Evolutionary conservation across 176 grass and related monocot species (phyloP), one percentile per base, ranked within the genome.

Genomic region (Olyra latifolia): DNA sequence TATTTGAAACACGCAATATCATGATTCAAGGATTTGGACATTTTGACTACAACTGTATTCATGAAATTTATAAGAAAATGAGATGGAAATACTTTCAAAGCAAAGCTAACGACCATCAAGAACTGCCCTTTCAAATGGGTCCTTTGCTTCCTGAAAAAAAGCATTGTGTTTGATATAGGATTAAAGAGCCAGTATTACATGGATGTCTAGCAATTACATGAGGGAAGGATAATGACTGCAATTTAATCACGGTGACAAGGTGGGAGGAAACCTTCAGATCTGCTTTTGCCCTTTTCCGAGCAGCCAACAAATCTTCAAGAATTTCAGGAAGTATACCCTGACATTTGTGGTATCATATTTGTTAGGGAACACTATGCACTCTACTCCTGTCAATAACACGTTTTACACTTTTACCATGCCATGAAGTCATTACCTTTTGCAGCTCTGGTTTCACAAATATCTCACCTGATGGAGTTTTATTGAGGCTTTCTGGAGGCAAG

Each of bases 291-390:
- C 95, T 98, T 92, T 93, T 98, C 16, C 95, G 90, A 84, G 95
- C 95, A 85, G 87, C 76, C 80, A 98, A 90, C 55, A 98, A 62
- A 67, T 98, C 95, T 87, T 98, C 95, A 54, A 98, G 90, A 62
- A 98, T 98, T 92, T 98, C 95, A 71, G 95, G 95, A 71, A 98
- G 92, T 89, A 98, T 98, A 47, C 95, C 95, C 95, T 98, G 82
- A 83, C 76, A 85, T 74, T 83, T 49, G 44, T 66, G 39, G 53
- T 6, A 62, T 69, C 53, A 68, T 56, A 41, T 46, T 71, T 24
- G 28, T 87, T 76, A 83, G 80, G 57, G 10, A 84, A 74, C 44
- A 62, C n/a, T n/a, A n/a, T n/a, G n/a, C n/a, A n/a, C n/a, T n/a
- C 27, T 13, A 27, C 23, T 78, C 41, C 14, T 71, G 75, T 47